A percentile compares a stretch with the other conserved stretches of the same genome.
phyloP scores from a whole-genome alignment of 495 filamentous ascomycete species.

The Eremomyces bilateralis region DNA sequence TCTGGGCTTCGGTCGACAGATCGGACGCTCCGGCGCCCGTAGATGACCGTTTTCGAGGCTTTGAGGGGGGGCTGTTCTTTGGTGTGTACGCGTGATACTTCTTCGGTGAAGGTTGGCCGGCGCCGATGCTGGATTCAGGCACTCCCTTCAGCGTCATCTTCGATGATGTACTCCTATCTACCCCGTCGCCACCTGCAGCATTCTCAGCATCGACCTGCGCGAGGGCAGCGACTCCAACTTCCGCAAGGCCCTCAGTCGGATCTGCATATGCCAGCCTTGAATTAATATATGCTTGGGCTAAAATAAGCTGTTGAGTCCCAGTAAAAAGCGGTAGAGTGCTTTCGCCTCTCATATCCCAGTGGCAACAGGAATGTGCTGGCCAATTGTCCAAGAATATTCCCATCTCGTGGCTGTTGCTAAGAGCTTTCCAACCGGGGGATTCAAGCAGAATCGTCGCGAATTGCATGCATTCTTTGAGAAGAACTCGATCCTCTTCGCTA shows the following conservation, averaged over 20 bases:
- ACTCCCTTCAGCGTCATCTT: neutral
- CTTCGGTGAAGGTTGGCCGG: neutral
- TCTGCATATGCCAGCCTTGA: slow-evolving; percentile 25
- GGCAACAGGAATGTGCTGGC: slow-evolving; percentile 27
- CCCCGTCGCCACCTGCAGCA: neutral
- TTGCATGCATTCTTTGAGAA: slow-evolving; percentile 37
- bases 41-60: slow-evolving; percentile 1
- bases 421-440: slow-evolving; percentile 40
- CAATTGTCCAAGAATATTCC: slow-evolving; percentile 46
- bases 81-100: neutral
- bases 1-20: neutral
- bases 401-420: slow-evolving; percentile 51
- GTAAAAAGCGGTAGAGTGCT: slow-evolving; percentile 15
- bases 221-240: slow-evolving; percentile 20
- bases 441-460: slow-evolving; percentile 35
- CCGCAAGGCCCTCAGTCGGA: slow-evolving; percentile 29
- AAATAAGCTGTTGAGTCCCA: slow-evolving; percentile 33
- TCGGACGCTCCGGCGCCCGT: no score
- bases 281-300: slow-evolving; percentile 37
- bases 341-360: slow-evolving; percentile 39
- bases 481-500: slow-evolving; percentile 31
- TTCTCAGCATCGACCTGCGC: neutral
- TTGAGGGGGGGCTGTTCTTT: neutral
- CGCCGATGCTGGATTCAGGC: neutral
- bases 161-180: no score